Evolutionary conservation across 1,284 basidiomycete genomes (phyloP), one percentile per base, ranked within the genome.

Genomic region (Sanguinoderma infundibulare): DNA sequence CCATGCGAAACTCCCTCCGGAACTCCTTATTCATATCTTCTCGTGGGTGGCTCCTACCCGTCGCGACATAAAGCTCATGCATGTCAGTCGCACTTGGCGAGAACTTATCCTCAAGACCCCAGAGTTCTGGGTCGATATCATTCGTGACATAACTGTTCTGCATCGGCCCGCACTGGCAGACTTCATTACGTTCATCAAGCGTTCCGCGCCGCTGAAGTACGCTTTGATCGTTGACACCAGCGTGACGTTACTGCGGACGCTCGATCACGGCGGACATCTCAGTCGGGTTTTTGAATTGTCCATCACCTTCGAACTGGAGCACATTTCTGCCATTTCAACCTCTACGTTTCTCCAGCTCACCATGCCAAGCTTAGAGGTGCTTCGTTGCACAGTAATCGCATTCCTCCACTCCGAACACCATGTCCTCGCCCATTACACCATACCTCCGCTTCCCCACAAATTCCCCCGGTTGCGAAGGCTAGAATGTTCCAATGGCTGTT

Each of bases 21-120:
- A 55, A 28, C 26, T 55, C n/a, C 53, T 55, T 40, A 55, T 55
- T 5, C 39, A 44, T 10, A 44, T 55, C n/a, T 55, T 55, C 12
- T 30, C 39, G 6, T 10, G 20, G 20, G 22, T 55, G 20, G 17
- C 26, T 12, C 53, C 53, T 20, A 34, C 40, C 7, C 20, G 17
- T 26, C 39, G 53, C 20, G 8, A 44, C 22, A 55, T 55, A 22
- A 40, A 26, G 40, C 32, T 44, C 39, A 42, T 40, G 12, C 53
- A 55, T 22, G 53, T 55, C 20, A 44, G 53, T 32, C 39, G 30
- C 15, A n/a, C 32, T 39, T 55, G 53, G 53, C 53, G 53, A 8
- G 30, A 55, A 3, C 40, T 55, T 12, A 55, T 55, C 17, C 28
- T 28, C 36, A n/a, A 32, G 30, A 55, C 53, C 12, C 53, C 53